Conservation (phyloP, 164 flowering plant genomes). For the Magnolia kwangsiensis region DNA sequence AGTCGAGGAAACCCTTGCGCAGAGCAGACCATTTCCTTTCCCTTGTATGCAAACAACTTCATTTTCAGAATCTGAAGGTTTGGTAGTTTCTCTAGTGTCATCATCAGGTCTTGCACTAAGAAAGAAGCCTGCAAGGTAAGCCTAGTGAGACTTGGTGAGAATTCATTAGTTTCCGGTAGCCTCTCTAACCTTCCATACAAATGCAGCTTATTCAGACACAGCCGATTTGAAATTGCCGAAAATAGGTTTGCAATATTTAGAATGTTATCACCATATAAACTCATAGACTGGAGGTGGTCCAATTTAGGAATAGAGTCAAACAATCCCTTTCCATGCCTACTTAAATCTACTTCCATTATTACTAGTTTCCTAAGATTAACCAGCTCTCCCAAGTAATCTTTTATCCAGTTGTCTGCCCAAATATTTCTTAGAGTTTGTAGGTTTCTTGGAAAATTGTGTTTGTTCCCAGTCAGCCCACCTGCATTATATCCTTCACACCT, state of each 20-base stretch:
- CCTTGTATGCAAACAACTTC: accelerated
- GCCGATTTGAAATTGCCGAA: background rate
- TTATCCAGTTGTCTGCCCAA: background rate
- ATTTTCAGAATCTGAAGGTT: background rate
- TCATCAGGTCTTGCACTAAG: background rate
- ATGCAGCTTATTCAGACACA: background rate
- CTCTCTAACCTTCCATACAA: background rate
- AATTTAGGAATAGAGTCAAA: background rate
- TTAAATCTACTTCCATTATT: background rate
- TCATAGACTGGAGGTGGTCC: background rate
- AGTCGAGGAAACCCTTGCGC: background rate
- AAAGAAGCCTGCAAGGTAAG: accelerated
- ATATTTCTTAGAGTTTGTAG: background rate
- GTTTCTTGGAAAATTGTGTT: background rate
- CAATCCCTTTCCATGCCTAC: background rate
- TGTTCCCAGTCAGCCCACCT: background rate
- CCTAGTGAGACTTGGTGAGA: background rate
- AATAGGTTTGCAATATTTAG: background rate
- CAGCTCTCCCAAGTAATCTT: background rate
- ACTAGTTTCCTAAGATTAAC: background rate
- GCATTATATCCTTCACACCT: background rate
- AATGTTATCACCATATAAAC: accelerated
- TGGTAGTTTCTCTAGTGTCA: background rate
- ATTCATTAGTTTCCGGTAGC: background rate
- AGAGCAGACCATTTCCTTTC: background rate